Conservation (phyloP, 306 rosid species). For the Cotoneaster glaucophyllus region DNA sequence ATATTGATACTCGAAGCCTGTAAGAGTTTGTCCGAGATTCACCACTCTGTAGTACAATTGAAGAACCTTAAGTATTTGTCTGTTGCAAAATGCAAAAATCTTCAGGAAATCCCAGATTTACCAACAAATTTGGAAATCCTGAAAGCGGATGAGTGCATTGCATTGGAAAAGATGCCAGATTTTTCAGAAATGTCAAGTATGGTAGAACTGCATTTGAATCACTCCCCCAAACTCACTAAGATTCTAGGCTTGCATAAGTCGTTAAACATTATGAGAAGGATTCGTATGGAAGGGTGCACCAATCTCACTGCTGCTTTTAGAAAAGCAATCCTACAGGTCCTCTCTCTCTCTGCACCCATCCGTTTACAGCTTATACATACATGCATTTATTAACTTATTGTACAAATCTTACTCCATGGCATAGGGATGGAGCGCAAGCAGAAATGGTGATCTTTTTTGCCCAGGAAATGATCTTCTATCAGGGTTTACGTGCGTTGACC, state of each 20-base stretch:
- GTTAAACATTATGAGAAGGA: too few relatives aligned
- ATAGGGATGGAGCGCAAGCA: conserved; percentile 1
- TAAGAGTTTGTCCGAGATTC: too few relatives aligned
- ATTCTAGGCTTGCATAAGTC: too few relatives aligned
- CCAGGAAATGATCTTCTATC: conserved; percentile 7
- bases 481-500: background rate
- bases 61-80: too few relatives aligned
- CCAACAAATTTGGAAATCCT: background rate
- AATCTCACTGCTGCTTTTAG: background rate
- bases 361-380: background rate
- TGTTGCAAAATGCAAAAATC: background rate
- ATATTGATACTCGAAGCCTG: conserved; percentile 12
- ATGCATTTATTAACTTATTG: background rate
- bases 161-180: conserved; percentile 4
- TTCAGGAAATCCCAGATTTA: background rate
- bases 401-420: background rate
- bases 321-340: conserved; percentile 14
- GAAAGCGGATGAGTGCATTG: background rate
- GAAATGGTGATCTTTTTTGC: background rate
- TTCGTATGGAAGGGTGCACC: background rate
- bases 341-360: background rate
- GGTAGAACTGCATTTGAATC: background rate
- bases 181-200: conserved; percentile 1
- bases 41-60: too few relatives aligned
- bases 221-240: too few relatives aligned